Evolutionary conservation across 2,329 filamentous ascomycete genomes (phyloP).

Genomic region (Paecilomyces fulvus): DNA sequence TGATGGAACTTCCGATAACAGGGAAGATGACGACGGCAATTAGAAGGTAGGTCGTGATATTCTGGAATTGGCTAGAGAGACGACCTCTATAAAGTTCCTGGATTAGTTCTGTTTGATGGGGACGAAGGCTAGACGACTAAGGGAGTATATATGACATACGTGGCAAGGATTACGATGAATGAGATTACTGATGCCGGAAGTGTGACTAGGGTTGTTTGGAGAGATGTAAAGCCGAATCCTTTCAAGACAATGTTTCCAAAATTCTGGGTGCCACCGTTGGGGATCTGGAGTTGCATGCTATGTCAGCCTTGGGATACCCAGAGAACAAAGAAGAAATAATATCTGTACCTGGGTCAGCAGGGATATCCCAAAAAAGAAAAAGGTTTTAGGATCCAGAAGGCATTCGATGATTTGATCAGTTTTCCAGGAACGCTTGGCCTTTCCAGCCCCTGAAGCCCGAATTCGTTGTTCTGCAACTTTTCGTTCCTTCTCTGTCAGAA

Average conservation of each 20-base stretch:
- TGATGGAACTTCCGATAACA: neutral
- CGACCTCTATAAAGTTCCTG: neutral
- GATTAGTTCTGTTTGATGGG: neutral
- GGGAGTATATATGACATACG: neutral
- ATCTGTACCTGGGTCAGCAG: slow-evolving; percentile 31
- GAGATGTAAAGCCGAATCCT: slow-evolving; percentile 48
- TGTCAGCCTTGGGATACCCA: no score
- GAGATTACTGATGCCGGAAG: slow-evolving; percentile 35
- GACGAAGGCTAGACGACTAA: neutral
- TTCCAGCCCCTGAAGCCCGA: neutral
- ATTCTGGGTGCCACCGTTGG: slow-evolving; percentile 54
- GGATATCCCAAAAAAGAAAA: slow-evolving; percentile 48
- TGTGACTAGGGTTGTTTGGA: slow-evolving; percentile 50
- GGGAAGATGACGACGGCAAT: neutral
- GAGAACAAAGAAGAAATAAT: neutral
- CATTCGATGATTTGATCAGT: slow-evolving; percentile 48
- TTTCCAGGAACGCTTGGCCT: slow-evolving; percentile 29
- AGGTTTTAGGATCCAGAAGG: slow-evolving; percentile 51
- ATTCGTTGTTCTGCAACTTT: neutral
- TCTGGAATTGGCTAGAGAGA: neutral
- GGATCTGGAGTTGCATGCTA: slow-evolving; percentile 38
- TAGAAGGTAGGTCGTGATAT: neutral
- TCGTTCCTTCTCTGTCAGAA: neutral
- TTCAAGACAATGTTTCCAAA: slow-evolving; percentile 51
- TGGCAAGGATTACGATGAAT: neutral